Base-by-base conservation (phyloP, 495 filamentous ascomycete species). In the Hyaloscypha finlandica region DNA sequence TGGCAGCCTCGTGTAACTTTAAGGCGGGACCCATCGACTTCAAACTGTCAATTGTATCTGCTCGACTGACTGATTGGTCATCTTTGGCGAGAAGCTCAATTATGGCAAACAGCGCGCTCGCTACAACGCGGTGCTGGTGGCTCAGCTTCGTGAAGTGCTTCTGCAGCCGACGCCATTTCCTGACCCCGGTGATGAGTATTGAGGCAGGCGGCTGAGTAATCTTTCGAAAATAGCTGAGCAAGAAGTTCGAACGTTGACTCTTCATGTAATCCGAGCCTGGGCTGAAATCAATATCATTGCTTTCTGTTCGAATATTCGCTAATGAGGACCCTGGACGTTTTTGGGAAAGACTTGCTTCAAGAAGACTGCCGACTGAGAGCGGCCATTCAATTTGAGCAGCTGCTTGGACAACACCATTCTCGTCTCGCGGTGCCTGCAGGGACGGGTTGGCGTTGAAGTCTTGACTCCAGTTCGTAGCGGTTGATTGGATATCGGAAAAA, bases 11-110 rank as follows among this genome's bases (percentile, higher is more conserved):
- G 16, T 59, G 64, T 32, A 66, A 48, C 25, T 35, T 45, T 14
- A 66, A 45, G 8, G 64, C 64, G 1, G 59, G 64, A 32, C 45
- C 37, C 48, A 45, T 59, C 14, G 56, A 39, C 9, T 66, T 66
- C 25, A 51, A 22, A 9, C 32, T 48, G 42, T 11, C 42, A 1
- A 48, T 48, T 14, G 42, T 57, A 30, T 59, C 59, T 6, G 30
- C 64, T 25, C 55, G 37, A 42, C 2, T 39, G 14, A 45, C 48
- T 22, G 48, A 16, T 14, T 53, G 25, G 35, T 59, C 33, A 30
- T 66, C 37, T 30, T 54, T 45, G 29, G 54, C 55, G 39, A 51
- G 55, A 16, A 59, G 55, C 25, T 29, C 35, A 48, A 59, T 42
- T 35, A 59, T 66, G 16, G 39, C 55, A 25, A 60, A 48, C 20